Base-by-base conservation (phyloP, 1,139 yeast genomes). In the Starmera stellimalicola region DNA sequence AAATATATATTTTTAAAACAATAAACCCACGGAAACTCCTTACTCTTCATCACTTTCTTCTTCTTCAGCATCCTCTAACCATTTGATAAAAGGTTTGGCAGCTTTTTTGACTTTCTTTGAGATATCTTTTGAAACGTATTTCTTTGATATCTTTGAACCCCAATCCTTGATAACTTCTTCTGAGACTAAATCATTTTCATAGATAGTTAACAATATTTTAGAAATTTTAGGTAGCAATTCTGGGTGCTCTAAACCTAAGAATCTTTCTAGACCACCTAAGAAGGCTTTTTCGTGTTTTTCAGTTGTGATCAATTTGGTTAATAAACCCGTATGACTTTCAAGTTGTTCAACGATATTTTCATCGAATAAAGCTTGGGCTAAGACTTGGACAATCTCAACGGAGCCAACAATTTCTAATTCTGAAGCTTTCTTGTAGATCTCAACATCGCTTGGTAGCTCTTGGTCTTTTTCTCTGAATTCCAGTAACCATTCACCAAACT, bases 31-130 rank as follows among this genome's bases (percentile, higher is more conserved):
- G 11, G 11, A 19, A 19, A 19, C 7, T 27, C 14, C 8, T 26
- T 27, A 17, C 35, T 65, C 70, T 29, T 65, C 73, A 16, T 68
- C 73, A 39, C 74, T 77, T 18, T 37, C 40, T 42, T 79, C 91
- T 48, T 80, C 83, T 45, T 87, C 97, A 39, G 98, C 97, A 59
- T 82, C 91, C 55, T 85, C 79, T 47, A 91, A 73, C 98, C 98
- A 91, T 50, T 81, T 77, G 44, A 91, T 65, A 63, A 91, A 91
- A 27, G 97, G 95, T 63, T 85, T 87, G 41, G 96, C 96, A 31
- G 95, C 94, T 62, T 79, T 84, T 62, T 96, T 83, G 35, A 91
- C 95, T 70, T 85, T 88, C 65, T 88, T 88, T 34, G 94, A 81
- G 30, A 77, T 70, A 33, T 87, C 95, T 65, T 88, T 91, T 42